Evolutionary conservation across 2,329 filamentous ascomycete genomes (phyloP), one percentile per base, ranked within the genome.

Genomic region (Monilinia fructicola): DNA sequence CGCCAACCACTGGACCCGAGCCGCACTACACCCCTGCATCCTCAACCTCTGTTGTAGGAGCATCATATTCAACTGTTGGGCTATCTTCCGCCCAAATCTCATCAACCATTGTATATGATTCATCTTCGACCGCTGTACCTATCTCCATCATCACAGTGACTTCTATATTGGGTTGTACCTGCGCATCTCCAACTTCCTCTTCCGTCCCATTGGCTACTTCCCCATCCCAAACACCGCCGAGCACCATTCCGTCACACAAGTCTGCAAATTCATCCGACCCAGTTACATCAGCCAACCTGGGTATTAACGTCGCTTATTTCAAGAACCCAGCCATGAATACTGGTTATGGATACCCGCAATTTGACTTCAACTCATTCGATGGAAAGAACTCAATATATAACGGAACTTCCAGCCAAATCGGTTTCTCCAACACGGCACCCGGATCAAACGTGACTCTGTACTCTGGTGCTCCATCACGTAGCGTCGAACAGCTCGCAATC

Each of bases 401-500:
- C 23, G 54, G 54, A 40, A 55, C 54, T 11, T 11, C 54, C 14
- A 55, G 31, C n/a, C 31, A 23, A 55, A 55, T 38, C 21, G 54
- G 54, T 23, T 55, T 55, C 31, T n/a, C 54, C 28, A 55, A 55
- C 21, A 55, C 16, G 40, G 31, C 18, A n/a, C 14, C 31, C 23
- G 28, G 28, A 16, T 55, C 31, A 3, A 23, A 40, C 6, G 54
- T 14, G 7, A 23, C 54, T n/a, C 35, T 55, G 9, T 55, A 55
- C 35, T 14, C 54, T 55, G 54, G 54, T n/a, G 54, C 54, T 14
- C 54, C 54, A n/a, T 40, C 54, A 10, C 10, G 31, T n/a, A 55
- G 54, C 54, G 18, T 55, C n/a, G 54, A 55, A n/a, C 31, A 55
- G 3, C 54, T 55, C 21, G 54, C 54, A 31, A 55, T 55, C n/a